Base-by-base conservation (phyloP, 2,329 filamentous ascomycete species). In the Hawksworthiomyces lignivorus region DNA sequence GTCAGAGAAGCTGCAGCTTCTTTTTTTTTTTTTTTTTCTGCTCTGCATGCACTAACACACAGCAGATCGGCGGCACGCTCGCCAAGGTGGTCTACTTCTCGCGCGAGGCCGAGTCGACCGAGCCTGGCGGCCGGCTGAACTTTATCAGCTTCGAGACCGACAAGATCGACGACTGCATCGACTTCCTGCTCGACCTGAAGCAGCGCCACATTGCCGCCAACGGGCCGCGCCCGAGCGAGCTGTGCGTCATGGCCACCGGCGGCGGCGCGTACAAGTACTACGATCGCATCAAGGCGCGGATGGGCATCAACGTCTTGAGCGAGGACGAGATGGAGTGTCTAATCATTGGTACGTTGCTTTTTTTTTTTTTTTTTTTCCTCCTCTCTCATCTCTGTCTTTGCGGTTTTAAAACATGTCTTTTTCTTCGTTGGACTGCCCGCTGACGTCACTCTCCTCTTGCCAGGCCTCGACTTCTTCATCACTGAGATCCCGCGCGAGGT, bases 261-360 rank as follows among this genome's bases (percentile, higher is more conserved):
- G 92, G 92, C 21, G 92, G 92, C 17, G 89, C 92, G 5, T 97
- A 86, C 72, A 96, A 97, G 62, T 98, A 86, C 65, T 96, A 97
- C 62, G 88, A 97, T 60, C 82, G 80, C 62, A 87, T 98, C 53
- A 82, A 80, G 57, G 77, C 90, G 48, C 80, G 82, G 5, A 68
- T 98, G 38, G 85, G 85, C 12, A 86, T 95, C 2, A 84, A 96
- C 57, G 88, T 98, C 17, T 70, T 89, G 54, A 74, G 88, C 32
- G 92, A 97, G 63, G 92, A 98, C 56, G 92, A 98, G 66, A 98
- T 98, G 92, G 88, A 95, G 62, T 98, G 92, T 59, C 68, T 98
- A 45, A 98, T 98, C 50, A 92, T 92, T 56, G 88, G 86, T 88
- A 62, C 50, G 69, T 51, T 12, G 20, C n/a, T n/a, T 10, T 10